Evolutionary conservation across 192 early-diverging fungal genomes (phyloP).

Genomic region (Coemansia erecta): DNA sequence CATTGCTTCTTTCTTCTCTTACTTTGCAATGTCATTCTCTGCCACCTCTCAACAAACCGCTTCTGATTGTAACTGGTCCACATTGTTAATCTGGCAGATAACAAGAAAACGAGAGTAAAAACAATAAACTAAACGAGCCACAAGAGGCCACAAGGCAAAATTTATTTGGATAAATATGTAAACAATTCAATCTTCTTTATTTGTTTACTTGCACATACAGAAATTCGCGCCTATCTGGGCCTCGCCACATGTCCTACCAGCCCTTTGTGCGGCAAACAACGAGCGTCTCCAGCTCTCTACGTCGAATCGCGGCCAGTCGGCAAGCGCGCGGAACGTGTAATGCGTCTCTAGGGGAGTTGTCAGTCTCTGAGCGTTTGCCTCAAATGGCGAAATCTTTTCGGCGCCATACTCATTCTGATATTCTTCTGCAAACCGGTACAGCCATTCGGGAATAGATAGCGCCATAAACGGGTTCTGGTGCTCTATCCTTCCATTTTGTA

Average conservation of each 20-base stretch:
- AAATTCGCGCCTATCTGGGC: slow-evolving; percentile 34
- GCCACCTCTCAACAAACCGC: too few relatives aligned
- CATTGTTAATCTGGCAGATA: neutral
- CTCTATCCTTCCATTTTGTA: slow-evolving; percentile 43
- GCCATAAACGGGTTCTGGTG: slow-evolving; percentile 49
- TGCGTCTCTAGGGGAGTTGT: slow-evolving; percentile 42
- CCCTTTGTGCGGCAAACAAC: slow-evolving; percentile 28
- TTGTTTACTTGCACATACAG: slow-evolving; percentile 32
- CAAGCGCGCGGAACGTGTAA: slow-evolving; percentile 38
- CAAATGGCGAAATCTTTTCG: slow-evolving; percentile 25
- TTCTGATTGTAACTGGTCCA: too few relatives aligned
- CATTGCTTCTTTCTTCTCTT: too few relatives aligned
- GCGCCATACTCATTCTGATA: slow-evolving; percentile 14
- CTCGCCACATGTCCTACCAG: slow-evolving; percentile 32
- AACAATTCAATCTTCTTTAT: neutral
- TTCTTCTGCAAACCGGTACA: slow-evolving; percentile 28
- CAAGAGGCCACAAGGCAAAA: too few relatives aligned
- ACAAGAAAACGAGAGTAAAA: neutral
- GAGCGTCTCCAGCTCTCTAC: slow-evolving; percentile 24
- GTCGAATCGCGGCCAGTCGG: slow-evolving; percentile 37
- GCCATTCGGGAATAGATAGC: slow-evolving; percentile 34
- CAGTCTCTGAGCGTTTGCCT: slow-evolving; percentile 41
- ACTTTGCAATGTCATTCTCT: too few relatives aligned
- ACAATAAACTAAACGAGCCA: neutral
- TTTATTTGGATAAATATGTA: neutral